Base-by-base conservation (phyloP, 371 early-diverging fungal genomes). In the Mortierella sp. region DNA sequence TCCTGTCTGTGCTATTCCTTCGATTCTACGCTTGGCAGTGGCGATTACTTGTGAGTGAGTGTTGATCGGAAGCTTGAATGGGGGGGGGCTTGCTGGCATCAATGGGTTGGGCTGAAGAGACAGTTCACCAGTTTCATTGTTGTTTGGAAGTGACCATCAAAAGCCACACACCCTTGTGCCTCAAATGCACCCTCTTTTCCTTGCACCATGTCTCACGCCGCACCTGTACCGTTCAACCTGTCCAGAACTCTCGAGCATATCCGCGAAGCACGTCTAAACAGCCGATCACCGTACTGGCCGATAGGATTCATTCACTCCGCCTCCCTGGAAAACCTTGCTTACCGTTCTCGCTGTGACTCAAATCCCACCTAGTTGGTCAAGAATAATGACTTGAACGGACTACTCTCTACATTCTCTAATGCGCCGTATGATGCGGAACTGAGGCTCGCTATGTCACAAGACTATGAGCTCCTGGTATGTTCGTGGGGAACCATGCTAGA, bases 401-500 rank as follows among this genome's bases (percentile, higher is more conserved):
- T 54, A 12, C 44, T 54, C 5, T 40, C 44, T 12, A 16, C 24
- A 40, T 24, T 54, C 19, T 54, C 55, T 10, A 27, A 54, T 28
- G 9, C 17, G 4, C 44, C 13, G 27, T 54, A 16, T 1, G n/a
- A 41, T 41, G 14, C 28, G 1, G 25, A 24, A 5, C 29, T 54
- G 1, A 41, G 43, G 55, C 44, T 54, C 14, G 41, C 55, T 12
- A 14, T 54, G 13, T 25, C 43, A 41, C 55, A 44, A 3, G 55
- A 54, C n/a, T 22, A 24, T 25, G 55, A 44, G 3, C n/a, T 43
- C 3, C 14, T 44, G 13, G 55, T 54, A 54, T 9, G 41, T 44
- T 54, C 44, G 44, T 43, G 44, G 16, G 22, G 17, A 43, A 19
- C 29, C 39, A 37, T 12, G 9, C 21, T 29, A 12, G n/a, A n/a